Percentiles rank a stretch among this genome's conserved stretches.
These are phyloP conservation scores for Puccinia coronata DNA, from an alignment of 1,284 basidiomycete genomes.

Conservation along the genomic window DNA sequence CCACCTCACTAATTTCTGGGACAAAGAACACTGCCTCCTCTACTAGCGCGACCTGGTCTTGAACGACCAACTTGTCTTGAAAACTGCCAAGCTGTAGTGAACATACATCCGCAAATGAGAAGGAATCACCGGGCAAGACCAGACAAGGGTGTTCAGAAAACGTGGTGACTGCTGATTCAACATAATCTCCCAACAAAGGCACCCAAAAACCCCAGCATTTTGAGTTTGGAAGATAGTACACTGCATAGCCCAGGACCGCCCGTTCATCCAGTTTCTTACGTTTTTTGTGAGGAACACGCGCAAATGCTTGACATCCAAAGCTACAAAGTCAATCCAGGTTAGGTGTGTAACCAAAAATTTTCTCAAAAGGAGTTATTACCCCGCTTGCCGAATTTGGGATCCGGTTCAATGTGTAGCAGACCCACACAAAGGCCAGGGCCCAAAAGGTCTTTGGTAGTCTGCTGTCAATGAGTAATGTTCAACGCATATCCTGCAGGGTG, in stretches of 20 bases:
- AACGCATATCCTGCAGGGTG: background rate
- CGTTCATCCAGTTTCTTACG: background rate
- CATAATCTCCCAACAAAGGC: background rate
- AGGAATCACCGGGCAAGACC: no score
- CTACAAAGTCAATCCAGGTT: background rate
- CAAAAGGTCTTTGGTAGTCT: background rate
- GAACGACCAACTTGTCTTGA: background rate
- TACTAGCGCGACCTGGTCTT: background rate
- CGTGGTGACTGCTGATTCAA: background rate
- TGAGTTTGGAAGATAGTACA: background rate
- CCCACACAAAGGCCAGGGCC: background rate
- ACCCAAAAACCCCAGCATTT: slow-evolving; percentile 8
- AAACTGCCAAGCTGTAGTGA: background rate
- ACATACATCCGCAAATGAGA: background rate
- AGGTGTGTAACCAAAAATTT: background rate
- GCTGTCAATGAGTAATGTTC: background rate
- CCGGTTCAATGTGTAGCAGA: background rate
- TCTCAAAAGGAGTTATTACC: background rate
- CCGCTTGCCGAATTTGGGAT: background rate
- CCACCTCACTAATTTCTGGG: background rate
- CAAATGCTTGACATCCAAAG: background rate
- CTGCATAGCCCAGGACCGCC: background rate
- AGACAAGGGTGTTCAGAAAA: background rate
- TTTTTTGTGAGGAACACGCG: background rate
- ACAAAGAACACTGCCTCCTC: background rate